A percentile compares a stretch with the other conserved stretches of the same genome.
Evolutionary conservation across 306 rosid genomes (phyloP).

Genomic region (Glycine tomentella): DNA sequence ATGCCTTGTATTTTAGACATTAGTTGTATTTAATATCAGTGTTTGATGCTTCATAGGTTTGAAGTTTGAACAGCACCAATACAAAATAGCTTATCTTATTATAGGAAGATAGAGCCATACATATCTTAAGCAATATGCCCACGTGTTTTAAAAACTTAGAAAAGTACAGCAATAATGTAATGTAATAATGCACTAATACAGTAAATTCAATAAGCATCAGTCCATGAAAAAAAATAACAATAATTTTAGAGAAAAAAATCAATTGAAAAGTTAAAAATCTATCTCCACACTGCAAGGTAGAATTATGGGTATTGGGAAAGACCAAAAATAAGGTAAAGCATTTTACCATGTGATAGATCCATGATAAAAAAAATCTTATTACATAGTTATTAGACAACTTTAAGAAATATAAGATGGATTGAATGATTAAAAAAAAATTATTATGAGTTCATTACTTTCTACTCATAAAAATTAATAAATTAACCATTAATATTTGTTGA

Average conservation of each 20-base stretch:
- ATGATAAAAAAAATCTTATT: slow-evolving; percentile 16
- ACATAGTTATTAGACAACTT: background rate
- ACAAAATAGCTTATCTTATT: slow-evolving; percentile 1
- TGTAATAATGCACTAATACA: background rate
- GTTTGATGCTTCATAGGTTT: too few relatives aligned
- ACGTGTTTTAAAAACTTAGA: slow-evolving; percentile 1
- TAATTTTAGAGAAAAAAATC: slow-evolving; percentile 12
- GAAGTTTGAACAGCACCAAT: background rate
- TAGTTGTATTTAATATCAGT: too few relatives aligned
- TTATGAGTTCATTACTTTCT: too few relatives aligned
- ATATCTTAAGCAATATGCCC: slow-evolving; percentile 14
- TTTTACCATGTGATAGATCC: background rate
- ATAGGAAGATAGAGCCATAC: slow-evolving; percentile 35
- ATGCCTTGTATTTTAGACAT: too few relatives aligned
- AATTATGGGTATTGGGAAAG: background rate
- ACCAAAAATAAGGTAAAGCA: background rate
- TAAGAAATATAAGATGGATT: too few relatives aligned
- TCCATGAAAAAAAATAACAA: background rate
- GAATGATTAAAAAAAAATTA: too few relatives aligned
- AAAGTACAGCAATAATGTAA: slow-evolving; percentile 34
- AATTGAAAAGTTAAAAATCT: background rate
- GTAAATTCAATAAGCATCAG: background rate
- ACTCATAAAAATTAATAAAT: too few relatives aligned
- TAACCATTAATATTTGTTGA: too few relatives aligned
- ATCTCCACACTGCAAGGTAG: slow-evolving; percentile 9